A percentile compares a stretch with the other conserved stretches of the same genome.
Conservation (phyloP, 371 early-diverging fungal species). For the Rhizomucor miehei region DNA sequence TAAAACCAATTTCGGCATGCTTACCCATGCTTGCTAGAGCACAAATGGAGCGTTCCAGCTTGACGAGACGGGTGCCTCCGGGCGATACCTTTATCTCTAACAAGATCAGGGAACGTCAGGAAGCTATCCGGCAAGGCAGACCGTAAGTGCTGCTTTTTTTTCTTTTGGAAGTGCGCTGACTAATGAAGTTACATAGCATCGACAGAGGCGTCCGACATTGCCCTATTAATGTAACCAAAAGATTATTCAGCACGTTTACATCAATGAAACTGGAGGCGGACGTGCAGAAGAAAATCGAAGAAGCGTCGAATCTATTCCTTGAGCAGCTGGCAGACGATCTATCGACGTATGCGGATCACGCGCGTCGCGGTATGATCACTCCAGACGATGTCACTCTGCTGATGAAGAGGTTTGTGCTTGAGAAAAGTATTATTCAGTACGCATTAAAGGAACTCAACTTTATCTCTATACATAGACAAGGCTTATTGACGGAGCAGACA, state of each 20-base stretch:
- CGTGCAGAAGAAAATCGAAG: too few relatives aligned
- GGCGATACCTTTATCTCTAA: background rate
- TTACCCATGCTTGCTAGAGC: too few relatives aligned
- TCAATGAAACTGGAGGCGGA: too few relatives aligned
- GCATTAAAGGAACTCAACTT: background rate
- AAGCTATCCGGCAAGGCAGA: background rate
- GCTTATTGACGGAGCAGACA: conserved; percentile 12
- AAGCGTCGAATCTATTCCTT: conserved; percentile 19
- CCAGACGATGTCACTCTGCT: conserved; percentile 17
- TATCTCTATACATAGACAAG: conserved; percentile 16
- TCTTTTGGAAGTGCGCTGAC: too few relatives aligned
- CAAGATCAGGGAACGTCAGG: background rate
- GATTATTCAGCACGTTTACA: too few relatives aligned
- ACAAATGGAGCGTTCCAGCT: too few relatives aligned
- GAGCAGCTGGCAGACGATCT: conserved; percentile 25
- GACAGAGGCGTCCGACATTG: too few relatives aligned
- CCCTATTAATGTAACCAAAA: too few relatives aligned
- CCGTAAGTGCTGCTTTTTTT: background rate
- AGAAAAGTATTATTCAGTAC: background rate
- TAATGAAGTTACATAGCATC: background rate
- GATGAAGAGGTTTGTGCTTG: conserved; percentile 20
- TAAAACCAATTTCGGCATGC: too few relatives aligned
- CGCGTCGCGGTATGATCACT: conserved; percentile 10
- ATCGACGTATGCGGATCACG: conserved; percentile 18
- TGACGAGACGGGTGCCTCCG: too few relatives aligned